Conservation (phyloP, 768 basidiomycete genomes). For the Lyophyllum shimeji region DNA sequence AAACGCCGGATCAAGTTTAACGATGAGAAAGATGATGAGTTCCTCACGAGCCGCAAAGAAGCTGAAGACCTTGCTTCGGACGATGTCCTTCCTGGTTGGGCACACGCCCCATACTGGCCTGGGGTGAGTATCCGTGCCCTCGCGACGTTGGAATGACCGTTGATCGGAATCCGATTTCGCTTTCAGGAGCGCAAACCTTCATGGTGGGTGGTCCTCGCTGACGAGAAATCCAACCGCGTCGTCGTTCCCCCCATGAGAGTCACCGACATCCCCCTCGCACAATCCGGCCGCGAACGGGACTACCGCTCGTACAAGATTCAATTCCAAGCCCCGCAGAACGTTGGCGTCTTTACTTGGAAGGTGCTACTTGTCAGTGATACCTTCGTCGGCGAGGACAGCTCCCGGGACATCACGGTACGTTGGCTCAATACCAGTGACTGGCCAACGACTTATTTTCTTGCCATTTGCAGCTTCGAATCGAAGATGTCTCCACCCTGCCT, state of each 20-base stretch:
- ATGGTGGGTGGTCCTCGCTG: slow-evolving; percentile 92
- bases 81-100: slow-evolving; percentile 50
- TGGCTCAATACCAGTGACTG: neutral
- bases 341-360: slow-evolving; percentile 88
- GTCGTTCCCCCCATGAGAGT: slow-evolving; percentile 87
- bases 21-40: slow-evolving; percentile 67
- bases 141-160: neutral
- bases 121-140: slow-evolving; percentile 47
- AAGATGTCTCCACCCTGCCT: slow-evolving; percentile 59
- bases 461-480: slow-evolving; percentile 71
- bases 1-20: slow-evolving; percentile 46
- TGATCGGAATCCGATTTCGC: neutral
- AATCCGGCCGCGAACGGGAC: slow-evolving; percentile 46
- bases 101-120: slow-evolving; percentile 96
- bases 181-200: slow-evolving; percentile 79
- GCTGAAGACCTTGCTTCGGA: slow-evolving; percentile 54
- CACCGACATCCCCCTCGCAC: slow-evolving; percentile 71
- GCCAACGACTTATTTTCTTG: slow-evolving; percentile 10
- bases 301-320: slow-evolving; percentile 87
- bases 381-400: slow-evolving; percentile 78
- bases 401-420: slow-evolving; percentile 70
- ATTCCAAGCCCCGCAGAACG: slow-evolving; percentile 89
- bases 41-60: slow-evolving; percentile 62
- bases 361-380: slow-evolving; percentile 86
- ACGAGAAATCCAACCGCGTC: slow-evolving; percentile 80